A percentile compares a stretch with the other conserved stretches of the same genome.
Conservation (phyloP, 495 filamentous ascomycete genomes). For the Diplogelasinospora grovesii region DNA sequence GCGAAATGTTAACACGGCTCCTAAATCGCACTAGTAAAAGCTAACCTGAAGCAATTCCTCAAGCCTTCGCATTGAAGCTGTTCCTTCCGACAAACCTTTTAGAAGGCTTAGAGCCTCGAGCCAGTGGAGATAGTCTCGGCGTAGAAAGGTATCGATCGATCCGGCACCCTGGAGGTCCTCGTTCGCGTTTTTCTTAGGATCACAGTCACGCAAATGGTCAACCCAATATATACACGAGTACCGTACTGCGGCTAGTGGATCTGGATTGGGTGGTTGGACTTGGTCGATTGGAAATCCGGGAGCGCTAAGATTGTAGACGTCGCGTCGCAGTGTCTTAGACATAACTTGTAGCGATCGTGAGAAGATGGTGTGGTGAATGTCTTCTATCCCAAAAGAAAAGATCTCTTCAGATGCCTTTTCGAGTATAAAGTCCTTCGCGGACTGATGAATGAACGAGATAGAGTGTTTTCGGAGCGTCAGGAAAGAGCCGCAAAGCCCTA, state of each 20-base stretch:
- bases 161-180: too few species aligned
- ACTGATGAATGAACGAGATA: conserved; percentile 39
- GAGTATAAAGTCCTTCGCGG: conserved; percentile 34
- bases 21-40: too few species aligned
- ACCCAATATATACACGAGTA: conserved; percentile 36
- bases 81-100: too few species aligned
- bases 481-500: conserved; percentile 27
- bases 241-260: conserved; percentile 22
- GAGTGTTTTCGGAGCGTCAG: conserved; percentile 20
- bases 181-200: too few species aligned
- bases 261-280: conserved; percentile 11
- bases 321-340: conserved; percentile 2
- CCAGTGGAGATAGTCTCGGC: too few species aligned
- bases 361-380: conserved; percentile 25
- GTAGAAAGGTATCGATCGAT: too few species aligned
- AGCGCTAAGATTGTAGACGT: conserved; percentile 11
- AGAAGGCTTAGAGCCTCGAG: too few species aligned
- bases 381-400: conserved; percentile 11
- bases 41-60: too few species aligned
- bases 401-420: conserved; percentile 2
- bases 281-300: conserved; percentile 8
- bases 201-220: conserved; percentile 22
- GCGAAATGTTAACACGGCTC: too few species aligned
- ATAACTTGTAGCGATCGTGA: conserved; percentile 20
- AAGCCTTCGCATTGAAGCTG: too few species aligned